Base-by-base conservation (phyloP, 768 basidiomycete species). In the Trametes cinnabarina region DNA sequence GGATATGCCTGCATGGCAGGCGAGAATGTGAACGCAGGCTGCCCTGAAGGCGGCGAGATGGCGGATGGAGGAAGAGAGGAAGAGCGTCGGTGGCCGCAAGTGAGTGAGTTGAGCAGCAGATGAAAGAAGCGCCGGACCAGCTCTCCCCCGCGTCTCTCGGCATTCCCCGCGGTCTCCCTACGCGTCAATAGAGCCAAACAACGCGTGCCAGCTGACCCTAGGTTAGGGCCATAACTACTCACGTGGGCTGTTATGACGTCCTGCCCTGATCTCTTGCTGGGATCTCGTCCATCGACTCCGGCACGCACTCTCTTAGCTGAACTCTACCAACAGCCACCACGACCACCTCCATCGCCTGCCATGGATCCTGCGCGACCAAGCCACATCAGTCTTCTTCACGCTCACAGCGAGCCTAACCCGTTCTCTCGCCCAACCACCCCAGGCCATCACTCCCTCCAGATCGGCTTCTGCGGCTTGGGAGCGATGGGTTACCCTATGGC, bases 401-500 rank as follows among this genome's bases (percentile, higher is more conserved):
- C 50, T 25, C 60, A 51, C 11, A 47, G 50, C 1, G 61, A 51
- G n/a, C 25, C 58, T 3, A 60, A 61, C 42, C 82, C 82, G 8
- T 88, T 82, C 74, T 87, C 86, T 14, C 79, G 85, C 17, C 86
- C 86, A 3, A 62, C 74, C 2, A 83, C 85, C 0, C 86, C 86
- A 0, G 71, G 71, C 5, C 62, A 49, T 15, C 69, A 70, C 54
- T 66, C 71, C 9, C 66, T 70, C 40, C 76, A 73, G 60, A 68
- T 85, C 63, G 85, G 83, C 2, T 80, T 78, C 67, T 68, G 73
- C 63, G 79, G 76, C 3, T 71, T 87, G 15, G 86, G 87, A 20
- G 80, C 82, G 20, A 90, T 92, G 83, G 91, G 89, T 10, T 82
- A 77, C 65, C 70, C 76, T 19, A 94, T 94, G 88, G 88, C 88